phyloP scores from a whole-genome alignment of 1,284 basidiomycete genomes.

The Spongiforma sp. region DNA sequence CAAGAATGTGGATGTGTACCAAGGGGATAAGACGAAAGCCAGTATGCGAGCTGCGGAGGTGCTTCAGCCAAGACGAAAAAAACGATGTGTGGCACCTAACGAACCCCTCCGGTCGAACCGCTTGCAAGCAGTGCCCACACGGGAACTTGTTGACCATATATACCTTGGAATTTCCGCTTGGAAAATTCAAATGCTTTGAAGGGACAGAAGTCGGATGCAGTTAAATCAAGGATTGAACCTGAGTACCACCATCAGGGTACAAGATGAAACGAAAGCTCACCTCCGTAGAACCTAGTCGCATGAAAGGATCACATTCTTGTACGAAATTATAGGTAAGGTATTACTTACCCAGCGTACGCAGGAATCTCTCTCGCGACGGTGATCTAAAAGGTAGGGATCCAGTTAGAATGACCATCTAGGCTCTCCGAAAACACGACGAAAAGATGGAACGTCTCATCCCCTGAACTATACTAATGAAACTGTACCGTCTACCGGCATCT shows the following conservation, averaged over 20 bases:
- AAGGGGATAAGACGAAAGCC: slow-evolving; percentile 92
- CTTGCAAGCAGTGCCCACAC: slow-evolving; percentile 90
- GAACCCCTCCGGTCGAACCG: slow-evolving; percentile 87
- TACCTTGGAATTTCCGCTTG: slow-evolving; percentile 75
- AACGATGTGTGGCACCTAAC: too few relatives aligned
- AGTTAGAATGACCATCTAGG: not conserved
- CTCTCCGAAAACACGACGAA: too few relatives aligned
- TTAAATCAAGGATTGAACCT: not conserved
- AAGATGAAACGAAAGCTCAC: slow-evolving; percentile 39
- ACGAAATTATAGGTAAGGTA: slow-evolving; percentile 21
- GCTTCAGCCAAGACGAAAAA: too few relatives aligned
- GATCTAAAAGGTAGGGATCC: slow-evolving; percentile 53
- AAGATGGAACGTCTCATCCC: too few relatives aligned
- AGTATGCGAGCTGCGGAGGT: slow-evolving; percentile 77
- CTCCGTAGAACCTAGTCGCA: slow-evolving; percentile 71
- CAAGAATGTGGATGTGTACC: slow-evolving; percentile 44
- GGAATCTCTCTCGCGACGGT: slow-evolving; percentile 94
- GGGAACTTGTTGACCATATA: slow-evolving; percentile 73
- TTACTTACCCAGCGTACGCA: slow-evolving; percentile 85
- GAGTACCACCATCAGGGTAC: not conserved
- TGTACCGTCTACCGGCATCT: too few relatives aligned
- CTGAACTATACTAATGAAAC: too few relatives aligned
- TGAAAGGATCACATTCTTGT: not conserved
- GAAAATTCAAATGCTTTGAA: slow-evolving; percentile 84
- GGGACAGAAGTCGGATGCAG: not conserved